Base-by-base conservation (phyloP, 495 filamentous ascomycete genomes). In the Copromyces sp. region DNA sequence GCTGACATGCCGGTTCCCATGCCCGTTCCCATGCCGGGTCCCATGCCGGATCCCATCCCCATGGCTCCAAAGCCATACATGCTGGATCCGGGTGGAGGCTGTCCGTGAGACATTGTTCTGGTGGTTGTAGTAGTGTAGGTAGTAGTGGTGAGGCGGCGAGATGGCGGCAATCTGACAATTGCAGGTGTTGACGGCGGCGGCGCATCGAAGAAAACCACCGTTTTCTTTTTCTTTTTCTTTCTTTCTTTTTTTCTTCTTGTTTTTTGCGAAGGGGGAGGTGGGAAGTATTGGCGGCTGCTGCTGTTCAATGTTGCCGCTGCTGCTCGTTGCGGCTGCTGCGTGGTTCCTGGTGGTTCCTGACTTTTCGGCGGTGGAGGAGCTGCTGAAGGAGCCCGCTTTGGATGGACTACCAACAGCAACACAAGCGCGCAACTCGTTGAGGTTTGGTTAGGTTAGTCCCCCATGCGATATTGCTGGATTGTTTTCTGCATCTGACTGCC, bases 51-150 rank as follows among this genome's bases (percentile, higher is more conserved):
- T 29, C 65, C 69, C 71, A 69, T 59, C 20, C 74, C 70, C 61
- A 71, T 69, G 32, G 65, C 68, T 37, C 73, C 74, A 74, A 79
- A 82, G 72, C 78, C 79, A 71, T 77, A 83, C 39, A 80, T 75
- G 76, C 72, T 82, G 69, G 77, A 72, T 39, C 77, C 75, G 68
- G 75, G 72, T 69, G 75, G 73, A 68, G 78, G 75, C 59, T 75
- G 80, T 75, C 79, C 75, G 75, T 80, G 80, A 71, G 82, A 80
- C 82, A 84, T 84, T 78, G 71, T 77, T 16, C 61, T 68, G 14
- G n/a, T 9, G n/a, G 38, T 38, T 41, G 59, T 29, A 17, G 53
- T 65, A 70, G 24, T 38, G 29, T 29, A 12, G 29, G 35, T 59
- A 16, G 68, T 29, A 41, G 68, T 29, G 68, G 44, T 16, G 68